Conservation (phyloP, 164 flowering plant species). For the Vitis amurensis region DNA sequence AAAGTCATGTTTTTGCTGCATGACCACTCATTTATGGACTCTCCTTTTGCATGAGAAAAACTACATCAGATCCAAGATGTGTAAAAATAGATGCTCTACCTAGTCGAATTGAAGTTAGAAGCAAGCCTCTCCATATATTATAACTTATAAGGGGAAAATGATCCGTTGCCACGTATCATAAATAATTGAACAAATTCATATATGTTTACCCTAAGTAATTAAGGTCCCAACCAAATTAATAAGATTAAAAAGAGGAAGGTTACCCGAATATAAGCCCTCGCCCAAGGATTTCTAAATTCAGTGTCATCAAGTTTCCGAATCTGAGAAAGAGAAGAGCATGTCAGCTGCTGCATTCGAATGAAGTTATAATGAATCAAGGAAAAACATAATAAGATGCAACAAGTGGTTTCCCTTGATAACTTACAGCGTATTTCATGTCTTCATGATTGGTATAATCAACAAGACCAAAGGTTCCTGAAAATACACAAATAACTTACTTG, state of each 20-base stretch:
- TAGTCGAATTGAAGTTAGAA: not conserved
- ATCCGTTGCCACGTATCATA: not conserved
- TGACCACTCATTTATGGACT: too few species aligned
- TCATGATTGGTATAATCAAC: slow-evolving; percentile 94
- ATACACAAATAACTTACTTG: not conserved
- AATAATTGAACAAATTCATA: slow-evolving; percentile 1
- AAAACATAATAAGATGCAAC: not conserved
- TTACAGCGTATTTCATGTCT: slow-evolving; percentile 99
- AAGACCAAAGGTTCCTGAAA: slow-evolving; percentile 83
- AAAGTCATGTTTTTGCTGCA: not conserved
- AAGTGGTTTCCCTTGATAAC: slow-evolving; percentile 17
- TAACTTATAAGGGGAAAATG: not conserved
- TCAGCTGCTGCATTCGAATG: slow-evolving; percentile 1
- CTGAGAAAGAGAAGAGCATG: slow-evolving; percentile 33
- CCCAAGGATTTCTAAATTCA: slow-evolving; percentile 93
- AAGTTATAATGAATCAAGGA: not conserved
- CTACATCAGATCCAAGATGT: not conserved
- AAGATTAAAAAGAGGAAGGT: slow-evolving; percentile 4
- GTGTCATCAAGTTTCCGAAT: slow-evolving; percentile 92
- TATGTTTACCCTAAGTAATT: too few species aligned
- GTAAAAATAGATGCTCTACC: not conserved
- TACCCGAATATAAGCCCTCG: slow-evolving; percentile 81
- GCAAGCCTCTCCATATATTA: not conserved
- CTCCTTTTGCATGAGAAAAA: not conserved
- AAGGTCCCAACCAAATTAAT: not conserved